Evolutionary conservation across 2,329 filamentous ascomycete species (phyloP), one percentile per base, ranked within the genome.

Genomic region (Chaetomiaceae sp.): DNA sequence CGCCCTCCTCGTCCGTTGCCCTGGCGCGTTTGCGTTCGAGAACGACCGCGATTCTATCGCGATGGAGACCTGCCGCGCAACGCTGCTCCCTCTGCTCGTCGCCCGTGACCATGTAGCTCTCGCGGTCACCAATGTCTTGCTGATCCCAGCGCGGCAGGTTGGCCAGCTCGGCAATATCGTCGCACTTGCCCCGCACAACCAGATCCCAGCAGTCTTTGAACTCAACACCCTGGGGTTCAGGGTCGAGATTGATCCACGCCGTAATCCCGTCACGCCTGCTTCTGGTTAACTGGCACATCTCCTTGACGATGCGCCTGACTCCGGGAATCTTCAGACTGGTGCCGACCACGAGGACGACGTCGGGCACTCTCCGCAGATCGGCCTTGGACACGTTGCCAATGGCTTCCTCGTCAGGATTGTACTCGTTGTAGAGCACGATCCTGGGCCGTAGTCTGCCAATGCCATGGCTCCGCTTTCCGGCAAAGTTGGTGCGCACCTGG

Each of bases 341-440:
- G 42, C 93, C 93, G 8, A 95, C 93, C 22, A 98, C 93, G 56
- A 98, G 82, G 20, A 98, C 78, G 15, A 90, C 90, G 64, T 97
- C 93, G 0, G 93, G 91, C 30, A 89, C 78, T 34, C 84, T 79
- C 50, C 88, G 85, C 48, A 97, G 71, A 63, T 98, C 93, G 4
- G 90, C 84, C 54, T 81, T 82, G 42, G 90, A 88, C 33, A 95
- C 90, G 18, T 87, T 87, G 35, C 91, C 90, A 63, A 98, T 98
- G 12, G 93, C 91, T 57, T 96, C 91, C 56, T 93, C 88, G 55
- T 98, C 93, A 0, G 93, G 93, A 62, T 97, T 96, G 63, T 88
- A 85, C 65, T 98, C 93, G 63, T 97, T 96, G 71, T 98, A 98
- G 9, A 98, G 76, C 4, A 97, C 91, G 71, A 98, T 96, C 47